phyloP scores from a whole-genome alignment of 2,329 filamentous ascomycete species.

The Neocatenulostroma microsporum region DNA sequence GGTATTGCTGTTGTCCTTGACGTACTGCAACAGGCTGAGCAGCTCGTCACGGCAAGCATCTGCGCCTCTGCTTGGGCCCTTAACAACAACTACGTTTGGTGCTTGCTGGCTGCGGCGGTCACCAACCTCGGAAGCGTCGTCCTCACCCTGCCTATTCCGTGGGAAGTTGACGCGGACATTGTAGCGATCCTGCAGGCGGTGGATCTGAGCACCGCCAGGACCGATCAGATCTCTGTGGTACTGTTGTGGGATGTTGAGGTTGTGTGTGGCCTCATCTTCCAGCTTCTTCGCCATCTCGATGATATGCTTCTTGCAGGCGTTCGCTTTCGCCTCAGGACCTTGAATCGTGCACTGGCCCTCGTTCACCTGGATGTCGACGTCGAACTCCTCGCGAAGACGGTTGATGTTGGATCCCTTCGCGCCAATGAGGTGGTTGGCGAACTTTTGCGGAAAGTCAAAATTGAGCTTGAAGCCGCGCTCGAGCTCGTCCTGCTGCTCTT shows the following conservation, averaged over 20 bases:
- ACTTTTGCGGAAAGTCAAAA: slow-evolving; percentile 94
- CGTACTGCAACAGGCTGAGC: slow-evolving; percentile 77
- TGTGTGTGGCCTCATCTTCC: slow-evolving; percentile 82
- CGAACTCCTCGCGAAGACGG: slow-evolving; percentile 60
- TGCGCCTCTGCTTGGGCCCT: slow-evolving; percentile 85
- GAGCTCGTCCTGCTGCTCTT: slow-evolving; percentile 87
- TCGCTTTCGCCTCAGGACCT: slow-evolving; percentile 89
- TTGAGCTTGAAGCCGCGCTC: slow-evolving; percentile 79
- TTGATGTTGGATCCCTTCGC: slow-evolving; percentile 61
- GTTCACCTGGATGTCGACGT: slow-evolving; percentile 77
- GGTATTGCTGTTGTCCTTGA: slow-evolving; percentile 76
- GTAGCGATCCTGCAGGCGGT: slow-evolving; percentile 85
- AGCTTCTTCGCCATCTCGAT: slow-evolving; percentile 68
- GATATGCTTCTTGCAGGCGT: slow-evolving; percentile 77
- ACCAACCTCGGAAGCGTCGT: slow-evolving; percentile 65
- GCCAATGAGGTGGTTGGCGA: slow-evolving; percentile 74
- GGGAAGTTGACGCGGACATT: slow-evolving; percentile 95
- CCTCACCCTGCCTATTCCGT: slow-evolving; percentile 48
- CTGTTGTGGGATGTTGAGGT: slow-evolving; percentile 84
- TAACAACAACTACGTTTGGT: slow-evolving; percentile 80
- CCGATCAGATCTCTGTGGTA: slow-evolving; percentile 94
- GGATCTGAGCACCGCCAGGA: slow-evolving; percentile 76
- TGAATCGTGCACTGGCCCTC: slow-evolving; percentile 94
- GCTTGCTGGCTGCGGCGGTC: slow-evolving; percentile 60
- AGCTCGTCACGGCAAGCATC: slow-evolving; percentile 90